Conservation (phyloP, 2,329 filamentous ascomycete genomes). For the Colletotrichum sp. region DNA sequence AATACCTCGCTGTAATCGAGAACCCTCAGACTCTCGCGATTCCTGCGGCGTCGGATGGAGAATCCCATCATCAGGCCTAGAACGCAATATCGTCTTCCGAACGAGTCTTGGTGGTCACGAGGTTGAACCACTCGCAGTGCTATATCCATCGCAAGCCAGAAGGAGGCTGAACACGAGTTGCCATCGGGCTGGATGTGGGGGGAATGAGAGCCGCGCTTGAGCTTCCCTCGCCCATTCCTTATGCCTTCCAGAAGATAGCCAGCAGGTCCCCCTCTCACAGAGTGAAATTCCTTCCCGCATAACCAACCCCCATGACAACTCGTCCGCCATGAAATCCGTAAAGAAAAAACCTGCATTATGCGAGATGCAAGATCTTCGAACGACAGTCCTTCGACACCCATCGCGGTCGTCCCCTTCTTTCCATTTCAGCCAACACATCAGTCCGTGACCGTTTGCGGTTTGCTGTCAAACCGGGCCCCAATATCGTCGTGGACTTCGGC, state of each 20-base stretch:
- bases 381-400: background rate
- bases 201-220: background rate
- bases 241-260: constrained; percentile 1
- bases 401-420: background rate
- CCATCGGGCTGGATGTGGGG: background rate
- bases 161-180: background rate
- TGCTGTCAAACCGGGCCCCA: background rate
- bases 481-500: background rate
- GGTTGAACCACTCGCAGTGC: background rate
- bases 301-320: background rate
- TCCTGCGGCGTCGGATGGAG: background rate
- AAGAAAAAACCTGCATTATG: background rate
- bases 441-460: constrained; percentile 1
- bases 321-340: background rate
- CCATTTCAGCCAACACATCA: background rate
- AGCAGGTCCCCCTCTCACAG: background rate
- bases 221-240: background rate
- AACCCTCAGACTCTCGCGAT: background rate
- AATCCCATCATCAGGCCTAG: background rate
- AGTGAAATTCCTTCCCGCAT: background rate
- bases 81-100: background rate
- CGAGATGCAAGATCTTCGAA: background rate
- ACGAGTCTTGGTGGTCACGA: background rate
- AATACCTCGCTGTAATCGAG: background rate
- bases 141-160: background rate